Evolutionary conservation across 805 yeast species (phyloP), one percentile per base, ranked within the genome.

Genomic region (Candida ipomoeae): DNA sequence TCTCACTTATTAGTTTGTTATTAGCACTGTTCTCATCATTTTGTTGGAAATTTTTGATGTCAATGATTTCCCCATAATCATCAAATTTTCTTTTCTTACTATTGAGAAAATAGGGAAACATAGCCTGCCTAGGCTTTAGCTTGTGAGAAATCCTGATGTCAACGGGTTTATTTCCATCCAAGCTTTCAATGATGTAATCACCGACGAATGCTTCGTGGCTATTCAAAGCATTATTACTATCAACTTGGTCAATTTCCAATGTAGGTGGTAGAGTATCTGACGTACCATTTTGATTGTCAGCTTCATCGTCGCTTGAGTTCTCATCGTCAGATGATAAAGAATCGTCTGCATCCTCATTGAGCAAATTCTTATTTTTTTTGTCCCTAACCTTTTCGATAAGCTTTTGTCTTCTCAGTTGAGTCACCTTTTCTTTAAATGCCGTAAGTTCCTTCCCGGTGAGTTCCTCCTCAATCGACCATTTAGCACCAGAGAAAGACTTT

Each of bases 21-120:
- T 69, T 69, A 34, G 67, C 62, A 20, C 62, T 69, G 57, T 81
- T 85, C 55, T 82, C 87, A 29, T 55, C 59, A 44, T 74, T 71
- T 49, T 76, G 76, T 55, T 75, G 77, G 60, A 84, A 86, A 57
- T 84, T 85, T 36, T 81, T 79, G 40, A 78, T 77, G 54, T 85
- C 83, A 18, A 91, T 83, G 1, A 84, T 68, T 49, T 82, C 84
- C 31, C 99, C 99, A 65, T 92, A 94, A 56, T 92, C 97, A 62
- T 94, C 98, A 43, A 77, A 70, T 56, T 86, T 81, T 21, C 78
- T 70, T 57, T 81, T 80, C 44, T 74, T 78, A 6, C 62, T 53
- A 23, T 56, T 55, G 1, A 79, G 77, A 36, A 80, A 70, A 57
- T 73, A 86, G 11, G 96, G 98, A 62, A 92, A 94, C 87, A 87